phyloP scores from a whole-genome alignment of 2,329 filamentous ascomycete genomes.

The Colletotrichum sp. region DNA sequence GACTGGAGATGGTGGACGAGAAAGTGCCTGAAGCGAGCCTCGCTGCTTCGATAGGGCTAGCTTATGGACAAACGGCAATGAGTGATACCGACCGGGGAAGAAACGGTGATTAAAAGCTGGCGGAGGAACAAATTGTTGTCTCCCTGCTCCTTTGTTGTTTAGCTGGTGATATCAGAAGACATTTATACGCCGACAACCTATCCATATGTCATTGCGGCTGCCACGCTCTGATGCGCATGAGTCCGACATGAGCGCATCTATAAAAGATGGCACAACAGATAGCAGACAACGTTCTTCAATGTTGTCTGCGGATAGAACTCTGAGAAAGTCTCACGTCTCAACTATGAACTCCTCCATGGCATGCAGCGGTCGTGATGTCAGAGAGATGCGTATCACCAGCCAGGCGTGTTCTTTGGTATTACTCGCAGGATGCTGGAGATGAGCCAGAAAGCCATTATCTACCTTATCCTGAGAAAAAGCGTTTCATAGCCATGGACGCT shows the following conservation, averaged over 20 bases:
- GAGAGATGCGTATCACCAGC: not conserved
- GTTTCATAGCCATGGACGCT: not conserved
- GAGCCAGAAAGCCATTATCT: not conserved
- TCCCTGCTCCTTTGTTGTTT: rapidly evolving
- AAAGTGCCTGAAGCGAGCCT: not conserved
- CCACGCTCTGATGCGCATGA: rapidly evolving
- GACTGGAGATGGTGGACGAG: not conserved
- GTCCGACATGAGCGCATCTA: not conserved
- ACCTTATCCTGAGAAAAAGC: not conserved
- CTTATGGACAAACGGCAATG: rapidly evolving
- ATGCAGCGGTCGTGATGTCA: not conserved
- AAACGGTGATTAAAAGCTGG: too few relatives aligned
- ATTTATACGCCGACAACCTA: not conserved
- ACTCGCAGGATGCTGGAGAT: not conserved
- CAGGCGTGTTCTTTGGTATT: rapidly evolving
- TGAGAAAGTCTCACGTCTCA: not conserved
- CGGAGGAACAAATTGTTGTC: not conserved
- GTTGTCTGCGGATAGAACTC: too few relatives aligned
- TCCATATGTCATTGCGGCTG: rapidly evolving
- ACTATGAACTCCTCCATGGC: not conserved
- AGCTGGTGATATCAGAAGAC: not conserved
- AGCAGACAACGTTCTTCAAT: not conserved
- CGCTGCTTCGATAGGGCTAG: not conserved
- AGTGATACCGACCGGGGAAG: not conserved
- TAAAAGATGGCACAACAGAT: not conserved